A percentile compares a stretch with the other conserved stretches of the same genome.
phyloP scores from a whole-genome alignment of 768 basidiomycete genomes.

The Boletus sp. region DNA sequence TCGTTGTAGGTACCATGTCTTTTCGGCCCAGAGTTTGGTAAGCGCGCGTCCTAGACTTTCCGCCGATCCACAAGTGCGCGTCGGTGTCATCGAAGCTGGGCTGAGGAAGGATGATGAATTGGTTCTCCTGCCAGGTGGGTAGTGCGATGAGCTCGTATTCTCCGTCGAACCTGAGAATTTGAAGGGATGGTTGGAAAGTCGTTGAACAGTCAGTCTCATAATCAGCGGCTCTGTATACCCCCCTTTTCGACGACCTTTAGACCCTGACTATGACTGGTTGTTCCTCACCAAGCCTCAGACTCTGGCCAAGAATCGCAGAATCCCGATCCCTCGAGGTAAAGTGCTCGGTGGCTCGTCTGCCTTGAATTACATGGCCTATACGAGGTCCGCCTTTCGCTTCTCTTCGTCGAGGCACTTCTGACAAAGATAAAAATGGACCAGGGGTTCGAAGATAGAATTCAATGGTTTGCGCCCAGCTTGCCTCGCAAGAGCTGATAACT shows the following conservation, averaged over 20 bases:
- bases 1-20: conserved; percentile 6
- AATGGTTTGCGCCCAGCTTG: not conserved
- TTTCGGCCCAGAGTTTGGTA: not conserved
- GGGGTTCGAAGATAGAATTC: conserved; percentile 15
- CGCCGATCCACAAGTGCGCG: not conserved
- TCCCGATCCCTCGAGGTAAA: conserved; percentile 7
- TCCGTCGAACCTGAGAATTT: not conserved
- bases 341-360: conserved; percentile 16
- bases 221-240: not conserved
- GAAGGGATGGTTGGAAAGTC: conserved; percentile 9
- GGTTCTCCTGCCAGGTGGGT: conserved; percentile 10
- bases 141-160: not conserved
- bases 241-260: conserved; percentile 1
- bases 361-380: conserved; percentile 10
- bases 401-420: not conserved
- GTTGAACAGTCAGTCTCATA: conserved; percentile 4
- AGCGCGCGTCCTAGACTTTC: conserved; percentile 10
- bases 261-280: conserved; percentile 17
- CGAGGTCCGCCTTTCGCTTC: not conserved
- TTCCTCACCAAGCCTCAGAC: conserved; percentile 12
- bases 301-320: conserved; percentile 4
- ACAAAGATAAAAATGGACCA: not conserved
- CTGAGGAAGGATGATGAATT: conserved; percentile 12
- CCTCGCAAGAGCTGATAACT: not conserved
- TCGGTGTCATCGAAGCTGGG: conserved; percentile 17